Evolutionary conservation across 345 rosid species (phyloP).

Genomic region (Syzygium grande): DNA sequence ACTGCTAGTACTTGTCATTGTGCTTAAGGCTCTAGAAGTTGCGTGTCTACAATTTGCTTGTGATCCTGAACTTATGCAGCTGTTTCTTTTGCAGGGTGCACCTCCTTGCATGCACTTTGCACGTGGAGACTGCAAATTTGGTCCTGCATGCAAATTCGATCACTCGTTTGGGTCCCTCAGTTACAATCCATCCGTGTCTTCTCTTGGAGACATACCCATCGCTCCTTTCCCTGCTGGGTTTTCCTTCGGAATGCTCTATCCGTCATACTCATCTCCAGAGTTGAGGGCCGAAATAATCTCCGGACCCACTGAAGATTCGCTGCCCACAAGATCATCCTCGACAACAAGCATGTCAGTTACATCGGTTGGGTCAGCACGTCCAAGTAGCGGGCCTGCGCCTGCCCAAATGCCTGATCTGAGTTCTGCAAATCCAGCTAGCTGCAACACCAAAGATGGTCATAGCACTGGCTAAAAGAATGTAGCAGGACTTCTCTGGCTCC

Average conservation of each 20-base stretch:
- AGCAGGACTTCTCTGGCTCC: neutral
- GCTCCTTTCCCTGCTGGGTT: constrained; percentile 70
- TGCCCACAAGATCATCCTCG: neutral
- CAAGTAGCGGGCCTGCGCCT: neutral
- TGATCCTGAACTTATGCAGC: neutral
- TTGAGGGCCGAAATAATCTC: constrained; percentile 42
- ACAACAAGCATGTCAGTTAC: neutral
- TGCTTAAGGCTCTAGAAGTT: neutral
- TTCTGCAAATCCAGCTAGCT: neutral
- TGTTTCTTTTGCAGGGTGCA: constrained; percentile 40
- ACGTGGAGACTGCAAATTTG: constrained; percentile 67
- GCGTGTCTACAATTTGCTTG: neutral
- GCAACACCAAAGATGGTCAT: neutral
- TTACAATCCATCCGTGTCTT: constrained; percentile 77
- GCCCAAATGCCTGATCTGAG: neutral
- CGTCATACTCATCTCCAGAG: constrained; percentile 62
- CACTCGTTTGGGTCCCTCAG: constrained; percentile 56
- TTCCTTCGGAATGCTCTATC: constrained; percentile 51
- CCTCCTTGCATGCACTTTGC: constrained; percentile 50
- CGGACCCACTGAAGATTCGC: constrained; percentile 15
- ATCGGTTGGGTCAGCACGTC: neutral
- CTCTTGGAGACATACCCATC: constrained; percentile 61
- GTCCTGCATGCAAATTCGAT: constrained; percentile 67
- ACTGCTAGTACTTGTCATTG: neutral
- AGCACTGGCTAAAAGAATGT: neutral